Conservation (phyloP, 345 rosid species). For the Gossypium rotundifolium region DNA sequence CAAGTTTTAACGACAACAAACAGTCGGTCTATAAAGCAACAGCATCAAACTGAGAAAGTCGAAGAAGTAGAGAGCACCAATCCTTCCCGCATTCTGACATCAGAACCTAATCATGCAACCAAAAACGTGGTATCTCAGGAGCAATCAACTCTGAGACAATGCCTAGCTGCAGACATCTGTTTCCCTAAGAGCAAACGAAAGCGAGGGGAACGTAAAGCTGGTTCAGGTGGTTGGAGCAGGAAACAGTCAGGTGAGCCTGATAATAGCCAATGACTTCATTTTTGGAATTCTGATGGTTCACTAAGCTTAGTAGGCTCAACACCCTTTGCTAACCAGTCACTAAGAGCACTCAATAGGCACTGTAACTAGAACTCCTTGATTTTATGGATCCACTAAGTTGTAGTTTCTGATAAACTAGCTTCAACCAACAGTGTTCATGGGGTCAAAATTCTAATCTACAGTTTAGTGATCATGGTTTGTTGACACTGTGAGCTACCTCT, state of each 20-base stretch:
- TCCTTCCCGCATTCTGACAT: constrained; percentile 29
- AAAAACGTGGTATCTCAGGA: constrained; percentile 23
- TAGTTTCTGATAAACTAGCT: constrained; percentile 4
- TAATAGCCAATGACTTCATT: constrained; percentile 51
- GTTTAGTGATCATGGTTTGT: neutral
- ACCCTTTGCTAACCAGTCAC: neutral
- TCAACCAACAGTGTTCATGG: neutral
- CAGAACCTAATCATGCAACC: constrained; percentile 27
- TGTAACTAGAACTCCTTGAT: neutral
- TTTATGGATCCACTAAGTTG: neutral
- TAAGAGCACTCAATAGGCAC: neutral
- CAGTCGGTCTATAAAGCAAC: constrained; percentile 28
- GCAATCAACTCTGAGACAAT: constrained; percentile 52
- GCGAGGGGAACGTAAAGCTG: constrained; percentile 78
- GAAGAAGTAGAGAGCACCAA: constrained; percentile 52
- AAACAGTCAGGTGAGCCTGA: constrained; percentile 60
- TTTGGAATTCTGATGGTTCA: neutral
- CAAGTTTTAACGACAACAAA: constrained; percentile 28
- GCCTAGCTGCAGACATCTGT: constrained; percentile 62
- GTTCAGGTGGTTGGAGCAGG: constrained; percentile 66
- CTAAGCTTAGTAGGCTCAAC: constrained; percentile 3
- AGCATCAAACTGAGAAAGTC: constrained; percentile 33
- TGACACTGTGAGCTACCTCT: constrained; percentile 9
- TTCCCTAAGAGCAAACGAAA: constrained; percentile 80
- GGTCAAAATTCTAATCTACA: neutral